Evolutionary conservation across 805 yeast species (phyloP).

Genomic region (Candida morakotiae): DNA sequence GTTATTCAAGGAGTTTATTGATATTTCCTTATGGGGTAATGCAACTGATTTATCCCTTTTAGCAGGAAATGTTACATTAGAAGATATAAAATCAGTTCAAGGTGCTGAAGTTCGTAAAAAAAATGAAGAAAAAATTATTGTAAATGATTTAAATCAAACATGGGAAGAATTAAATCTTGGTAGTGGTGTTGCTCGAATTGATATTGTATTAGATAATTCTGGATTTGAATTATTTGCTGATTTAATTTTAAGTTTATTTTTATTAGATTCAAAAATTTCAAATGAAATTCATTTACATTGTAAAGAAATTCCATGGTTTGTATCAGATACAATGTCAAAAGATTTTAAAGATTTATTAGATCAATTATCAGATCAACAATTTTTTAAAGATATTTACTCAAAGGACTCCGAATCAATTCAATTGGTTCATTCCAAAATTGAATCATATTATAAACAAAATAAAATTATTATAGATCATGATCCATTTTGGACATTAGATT

Average conservation of each 20-base stretch:
- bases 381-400: slow-evolving; percentile 43
- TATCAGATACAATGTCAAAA: slow-evolving; percentile 86
- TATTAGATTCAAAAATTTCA: slow-evolving; percentile 64
- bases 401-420: slow-evolving; percentile 19
- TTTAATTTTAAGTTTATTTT: slow-evolving; percentile 27
- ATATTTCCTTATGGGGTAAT: slow-evolving; percentile 95
- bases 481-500: slow-evolving; percentile 82
- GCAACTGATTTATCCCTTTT: slow-evolving; percentile 91
- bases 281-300: slow-evolving; percentile 73
- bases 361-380: slow-evolving; percentile 49
- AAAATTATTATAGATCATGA: slow-evolving; percentile 39
- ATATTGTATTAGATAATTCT: slow-evolving; percentile 85
- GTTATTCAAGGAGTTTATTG: slow-evolving; percentile 78
- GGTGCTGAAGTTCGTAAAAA: slow-evolving; percentile 83
- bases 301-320: slow-evolving; percentile 95
- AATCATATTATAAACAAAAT: slow-evolving; percentile 15
- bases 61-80: slow-evolving; percentile 76
- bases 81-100: slow-evolving; percentile 87
- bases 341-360: slow-evolving; percentile 61
- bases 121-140: slow-evolving; percentile 73
- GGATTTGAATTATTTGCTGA: slow-evolving; percentile 82
- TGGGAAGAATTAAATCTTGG: slow-evolving; percentile 47
- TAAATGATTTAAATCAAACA: slow-evolving; percentile 67
- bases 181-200: slow-evolving; percentile 44
- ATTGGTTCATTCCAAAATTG: slow-evolving; percentile 18